Conservation (phyloP, 2,329 filamentous ascomycete genomes). For the Penicillium griseofulvum region DNA sequence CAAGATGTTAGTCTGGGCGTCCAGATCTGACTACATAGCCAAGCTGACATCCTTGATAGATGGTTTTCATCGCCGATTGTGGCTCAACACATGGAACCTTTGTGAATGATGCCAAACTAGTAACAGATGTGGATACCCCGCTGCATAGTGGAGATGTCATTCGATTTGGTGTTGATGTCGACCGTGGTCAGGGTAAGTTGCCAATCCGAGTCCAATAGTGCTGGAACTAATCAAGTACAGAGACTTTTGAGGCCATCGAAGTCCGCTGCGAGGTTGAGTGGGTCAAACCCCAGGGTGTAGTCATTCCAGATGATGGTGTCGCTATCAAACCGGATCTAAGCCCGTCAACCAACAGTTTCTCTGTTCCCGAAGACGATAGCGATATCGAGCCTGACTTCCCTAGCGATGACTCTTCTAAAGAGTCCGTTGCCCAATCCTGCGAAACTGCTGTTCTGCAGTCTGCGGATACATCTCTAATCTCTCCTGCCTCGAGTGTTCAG, state of each 20-base stretch:
- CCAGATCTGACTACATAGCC: neutral
- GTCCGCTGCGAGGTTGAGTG: conserved; percentile 33
- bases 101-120: conserved; percentile 50
- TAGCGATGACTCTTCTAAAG: conserved; percentile 3
- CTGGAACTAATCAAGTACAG: conserved; percentile 8
- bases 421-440: neutral
- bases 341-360: conserved; percentile 38
- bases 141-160: conserved; percentile 40
- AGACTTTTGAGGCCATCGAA: conserved; percentile 34
- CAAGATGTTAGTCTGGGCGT: conserved; percentile 27
- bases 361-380: conserved; percentile 42
- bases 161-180: conserved; percentile 51
- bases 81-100: conserved; percentile 63
- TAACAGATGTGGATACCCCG: conserved; percentile 36
- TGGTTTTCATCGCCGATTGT: conserved; percentile 53
- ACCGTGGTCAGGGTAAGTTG: conserved; percentile 45
- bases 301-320: neutral
- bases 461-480: neutral
- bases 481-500: neutral
- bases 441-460: neutral
- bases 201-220: neutral
- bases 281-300: conserved; percentile 22
- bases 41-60: conserved; percentile 27
- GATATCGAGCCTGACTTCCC: conserved; percentile 15
- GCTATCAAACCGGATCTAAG: neutral